These are phyloP conservation scores for Verruconis gallopava DNA, from an alignment of 2,329 filamentous ascomycete species.

Conservation along the genomic window DNA sequence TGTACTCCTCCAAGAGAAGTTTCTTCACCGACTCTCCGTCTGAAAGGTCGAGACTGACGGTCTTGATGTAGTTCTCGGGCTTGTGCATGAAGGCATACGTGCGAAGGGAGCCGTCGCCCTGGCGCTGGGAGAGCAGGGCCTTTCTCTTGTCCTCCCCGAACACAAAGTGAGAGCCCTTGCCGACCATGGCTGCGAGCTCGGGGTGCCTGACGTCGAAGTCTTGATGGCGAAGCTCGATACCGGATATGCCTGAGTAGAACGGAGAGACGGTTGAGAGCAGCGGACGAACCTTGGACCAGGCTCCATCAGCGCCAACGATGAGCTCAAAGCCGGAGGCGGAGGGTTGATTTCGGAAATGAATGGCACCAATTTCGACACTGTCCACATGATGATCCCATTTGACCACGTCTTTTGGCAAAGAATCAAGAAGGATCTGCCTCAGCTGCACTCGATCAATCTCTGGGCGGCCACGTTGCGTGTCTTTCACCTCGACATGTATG, in stretches of 20 bases:
- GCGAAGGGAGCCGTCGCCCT: conserved; percentile 37
- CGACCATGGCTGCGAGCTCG: conserved; percentile 32
- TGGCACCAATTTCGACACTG: conserved; percentile 12
- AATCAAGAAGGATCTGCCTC: conserved; percentile 23
- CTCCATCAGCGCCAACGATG: conserved; percentile 37
- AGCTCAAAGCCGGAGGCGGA: conserved; percentile 27
- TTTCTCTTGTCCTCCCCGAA: conserved; percentile 28
- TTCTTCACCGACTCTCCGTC: conserved; percentile 28
- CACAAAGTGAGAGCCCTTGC: conserved; percentile 36
- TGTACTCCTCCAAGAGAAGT: conserved; percentile 25
- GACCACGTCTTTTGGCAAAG: conserved; percentile 22
- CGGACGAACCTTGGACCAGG: conserved; percentile 28
- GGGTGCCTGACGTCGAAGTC: conserved; percentile 31
- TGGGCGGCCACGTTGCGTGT: conserved; percentile 19
- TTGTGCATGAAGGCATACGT: conserved; percentile 26
- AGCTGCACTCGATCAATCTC: conserved; percentile 30
- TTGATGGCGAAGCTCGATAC: conserved; percentile 30
- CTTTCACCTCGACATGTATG: conserved; percentile 9
- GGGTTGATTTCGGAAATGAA: conserved; percentile 18
- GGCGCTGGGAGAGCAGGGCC: conserved; percentile 29
- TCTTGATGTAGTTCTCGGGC: conserved; percentile 26
- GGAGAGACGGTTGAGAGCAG: conserved; percentile 26
- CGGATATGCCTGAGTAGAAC: conserved; percentile 33
- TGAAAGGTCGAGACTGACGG: conserved; percentile 32
- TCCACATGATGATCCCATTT: conserved; percentile 21